Base-by-base conservation (phyloP, 176 grass and related monocot genomes). In the Zoysia japonica region DNA sequence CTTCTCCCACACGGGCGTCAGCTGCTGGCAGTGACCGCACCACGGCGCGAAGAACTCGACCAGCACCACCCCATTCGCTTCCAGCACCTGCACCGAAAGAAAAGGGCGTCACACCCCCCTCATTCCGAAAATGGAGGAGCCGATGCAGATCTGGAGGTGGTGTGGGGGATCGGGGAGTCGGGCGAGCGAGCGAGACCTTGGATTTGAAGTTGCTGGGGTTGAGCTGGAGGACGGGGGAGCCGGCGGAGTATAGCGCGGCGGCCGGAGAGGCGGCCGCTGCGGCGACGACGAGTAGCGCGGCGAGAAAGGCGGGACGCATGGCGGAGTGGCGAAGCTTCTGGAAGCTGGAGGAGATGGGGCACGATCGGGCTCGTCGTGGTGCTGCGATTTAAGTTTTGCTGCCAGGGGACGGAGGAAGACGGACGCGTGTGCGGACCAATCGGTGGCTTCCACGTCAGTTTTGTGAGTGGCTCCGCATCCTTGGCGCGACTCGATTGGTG, bases 31-130 rank as follows among this genome's bases (percentile, higher is more conserved):
- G 90, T 99, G 96, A 5, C 96, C 96, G 62, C 96, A 99, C 96
- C 92, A 99, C 47, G 96, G 96, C 61, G 96, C 96, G 69, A 89
- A 96, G 86, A 99, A 99, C 73, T 99, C 96, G 44, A 99, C 96
- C 88, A 99, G 81, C 49, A 99, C 96, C 72, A 99, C 72, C 50
- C 96, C 88, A 59, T 96, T 99, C 65, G 96, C 80, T 37, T 91
- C 85, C 86, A 99, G 73, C 48, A 99, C 92, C 96, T 99, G 87
- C 78, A 74, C 19, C 43, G 67, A 80, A 76, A 82, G 2, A 11
- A 17, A 89, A 75, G 49, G 35, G 9, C 2, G 10, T 1, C 77
- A 82, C 19, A 6, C 45, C 57, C 3, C 5, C 57, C 65, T 20
- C 47, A 48, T 20, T 6, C 1, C 57, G 10, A 15, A 15, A 83